A percentile compares a stretch with the other conserved stretches of the same genome.
phyloP scores from a whole-genome alignment of 768 basidiomycete species.

The Pisolithus microcarpus region DNA sequence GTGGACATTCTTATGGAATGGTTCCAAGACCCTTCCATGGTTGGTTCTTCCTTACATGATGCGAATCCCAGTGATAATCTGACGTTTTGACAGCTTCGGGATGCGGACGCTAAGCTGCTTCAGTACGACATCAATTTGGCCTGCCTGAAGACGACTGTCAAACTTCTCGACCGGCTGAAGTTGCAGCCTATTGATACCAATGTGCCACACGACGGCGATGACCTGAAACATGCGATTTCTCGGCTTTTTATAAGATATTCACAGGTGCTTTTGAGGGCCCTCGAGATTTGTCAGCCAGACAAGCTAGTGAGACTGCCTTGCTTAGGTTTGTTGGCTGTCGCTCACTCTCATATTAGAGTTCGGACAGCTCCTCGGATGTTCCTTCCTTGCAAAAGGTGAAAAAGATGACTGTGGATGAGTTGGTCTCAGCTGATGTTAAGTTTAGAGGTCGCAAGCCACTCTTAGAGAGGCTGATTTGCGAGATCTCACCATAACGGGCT shows the following conservation, averaged over 20 bases:
- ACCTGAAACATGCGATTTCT: slow-evolving; percentile 61
- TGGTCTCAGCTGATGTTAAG: slow-evolving; percentile 3
- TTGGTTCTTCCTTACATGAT: slow-evolving; percentile 14
- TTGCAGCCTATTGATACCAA: slow-evolving; percentile 52
- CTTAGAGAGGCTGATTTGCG: slow-evolving; percentile 57
- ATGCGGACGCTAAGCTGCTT: slow-evolving; percentile 31
- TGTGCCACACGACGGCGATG: slow-evolving; percentile 48
- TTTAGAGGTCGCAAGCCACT: slow-evolving; percentile 37
- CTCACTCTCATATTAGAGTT: slow-evolving; percentile 26
- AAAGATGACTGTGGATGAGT: not conserved
- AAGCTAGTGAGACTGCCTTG: slow-evolving; percentile 29
- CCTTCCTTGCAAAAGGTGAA: slow-evolving; percentile 42
- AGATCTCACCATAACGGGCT: slow-evolving; percentile 70
- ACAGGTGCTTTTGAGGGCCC: slow-evolving; percentile 51
- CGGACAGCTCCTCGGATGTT: slow-evolving; percentile 45
- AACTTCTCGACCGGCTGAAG: slow-evolving; percentile 67
- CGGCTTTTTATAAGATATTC: slow-evolving; percentile 78
- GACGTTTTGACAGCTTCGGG: slow-evolving; percentile 11
- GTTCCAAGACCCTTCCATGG: slow-evolving; percentile 51
- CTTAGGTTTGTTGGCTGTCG: not conserved
- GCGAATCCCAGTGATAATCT: slow-evolving; percentile 14
- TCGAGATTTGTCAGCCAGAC: slow-evolving; percentile 48
- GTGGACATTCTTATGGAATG: slow-evolving; percentile 76
- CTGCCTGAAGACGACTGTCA: slow-evolving; percentile 67
- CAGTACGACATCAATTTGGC: slow-evolving; percentile 66